Base-by-base conservation (phyloP, 352 stramenopile genomes). In the Pilasporangium apinafurcum region DNA sequence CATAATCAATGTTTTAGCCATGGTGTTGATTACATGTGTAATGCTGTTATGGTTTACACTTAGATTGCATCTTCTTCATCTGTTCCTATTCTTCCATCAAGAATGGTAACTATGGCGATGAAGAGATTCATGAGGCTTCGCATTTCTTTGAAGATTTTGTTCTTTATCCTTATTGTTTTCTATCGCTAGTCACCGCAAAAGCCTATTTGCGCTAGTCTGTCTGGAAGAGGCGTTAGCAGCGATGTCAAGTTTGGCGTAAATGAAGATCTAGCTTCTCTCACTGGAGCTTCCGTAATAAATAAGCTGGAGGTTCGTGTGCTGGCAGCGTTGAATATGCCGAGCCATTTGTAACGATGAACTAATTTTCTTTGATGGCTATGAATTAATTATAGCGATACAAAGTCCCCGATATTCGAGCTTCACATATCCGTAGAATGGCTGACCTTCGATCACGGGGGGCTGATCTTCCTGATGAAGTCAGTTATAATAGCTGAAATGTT, bases 391-490 rank as follows among this genome's bases (percentile, higher is more conserved):
- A 86, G 61, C 62, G 53, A 56, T 89, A 81, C 46, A 77, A 64
- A 48, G 71, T 74, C 52, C 76, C 70, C 2, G 56, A 89, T 29
- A 53, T 86, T 14, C 53, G 68, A 28, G 68, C 70, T 2, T 86
- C 73, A 8, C 76, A 89, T 33, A 80, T 85, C 36, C 76, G 75
- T 10, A 66, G 76, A 29, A 68, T 89, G 25, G 63, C 73, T n/a
- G 71, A 82, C 37, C 37, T 89, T 12, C 53, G 59, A 14, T 71
- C 56, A 12, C 58, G 63, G 18, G 64, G 65, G 18, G 47, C 40
- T 9, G 68, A 71, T 14, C 51, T 65, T 20, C 37, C 52, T 5
- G 54, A 68, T 5, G 56, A 64, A 20, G 63, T 68, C 35, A 0
- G 39, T 28, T 24, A 16, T 9, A n/a, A 13, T 38, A 10, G 16